These are phyloP conservation scores for Magnusiomyces sp. DNA, from an alignment of 1,139 yeast genomes.

Conservation along the genomic window DNA sequence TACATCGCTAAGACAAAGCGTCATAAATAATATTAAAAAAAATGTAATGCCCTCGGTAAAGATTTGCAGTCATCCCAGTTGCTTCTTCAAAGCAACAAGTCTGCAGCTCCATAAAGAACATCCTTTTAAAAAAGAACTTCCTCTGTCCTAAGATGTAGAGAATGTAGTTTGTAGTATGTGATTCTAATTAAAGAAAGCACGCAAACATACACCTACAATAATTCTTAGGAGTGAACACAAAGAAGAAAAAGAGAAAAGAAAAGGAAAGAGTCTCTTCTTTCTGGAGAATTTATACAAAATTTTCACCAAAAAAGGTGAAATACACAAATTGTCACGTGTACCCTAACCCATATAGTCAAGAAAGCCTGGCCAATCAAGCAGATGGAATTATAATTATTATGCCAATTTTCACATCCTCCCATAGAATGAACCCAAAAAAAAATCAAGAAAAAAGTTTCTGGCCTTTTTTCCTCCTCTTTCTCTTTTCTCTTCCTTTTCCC, in stretches of 20 bases:
- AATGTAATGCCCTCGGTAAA: conserved; percentile 10
- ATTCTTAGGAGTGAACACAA: background rate
- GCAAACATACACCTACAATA: background rate
- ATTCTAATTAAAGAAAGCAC: background rate
- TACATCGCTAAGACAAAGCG: no score
- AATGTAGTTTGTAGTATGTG: background rate
- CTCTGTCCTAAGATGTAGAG: background rate
- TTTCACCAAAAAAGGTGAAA: background rate
- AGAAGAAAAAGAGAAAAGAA: background rate
- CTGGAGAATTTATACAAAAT: background rate
- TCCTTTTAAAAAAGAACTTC: background rate
- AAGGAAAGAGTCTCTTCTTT: background rate
- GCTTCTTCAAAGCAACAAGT: background rate
- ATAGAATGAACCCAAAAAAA: background rate
- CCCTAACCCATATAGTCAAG: background rate
- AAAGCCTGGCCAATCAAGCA: background rate
- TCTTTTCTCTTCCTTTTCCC: background rate
- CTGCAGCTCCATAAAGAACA: conserved; percentile 1
- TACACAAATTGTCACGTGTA: background rate
- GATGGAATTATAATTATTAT: no score
- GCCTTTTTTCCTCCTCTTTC: background rate
- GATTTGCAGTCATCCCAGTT: conserved; percentile 1
- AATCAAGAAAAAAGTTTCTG: background rate
- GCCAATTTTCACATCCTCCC: no score
- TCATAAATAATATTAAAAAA: background rate